These are phyloP conservation scores for Amanita pallidorosea DNA, from an alignment of 768 basidiomycete genomes.

Conservation along the genomic window DNA sequence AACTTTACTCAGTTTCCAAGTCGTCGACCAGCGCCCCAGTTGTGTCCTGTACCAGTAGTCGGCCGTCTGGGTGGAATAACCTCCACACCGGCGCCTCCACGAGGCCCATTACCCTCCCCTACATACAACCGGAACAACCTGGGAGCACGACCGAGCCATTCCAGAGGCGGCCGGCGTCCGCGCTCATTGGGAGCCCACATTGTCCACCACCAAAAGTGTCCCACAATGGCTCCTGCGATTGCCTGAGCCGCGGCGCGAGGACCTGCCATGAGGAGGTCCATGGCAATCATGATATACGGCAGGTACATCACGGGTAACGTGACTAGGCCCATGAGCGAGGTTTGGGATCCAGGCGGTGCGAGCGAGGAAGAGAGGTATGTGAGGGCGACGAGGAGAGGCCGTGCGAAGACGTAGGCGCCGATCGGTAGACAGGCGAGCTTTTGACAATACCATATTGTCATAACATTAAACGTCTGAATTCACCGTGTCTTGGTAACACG, in stretches of 20 bases:
- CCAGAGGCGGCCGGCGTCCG: constrained; percentile 30
- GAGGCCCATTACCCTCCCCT: constrained; percentile 25
- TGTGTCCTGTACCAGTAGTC: constrained; percentile 13
- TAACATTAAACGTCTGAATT: neutral
- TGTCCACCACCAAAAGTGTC: constrained; percentile 76
- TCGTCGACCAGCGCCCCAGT: constrained; percentile 47
- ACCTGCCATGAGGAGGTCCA: constrained; percentile 63
- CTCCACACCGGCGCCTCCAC: constrained; percentile 38
- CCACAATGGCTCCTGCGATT: constrained; percentile 63
- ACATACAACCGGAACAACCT: constrained; percentile 44
- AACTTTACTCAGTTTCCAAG: constrained; percentile 11
- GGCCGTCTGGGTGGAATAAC: constrained; percentile 41
- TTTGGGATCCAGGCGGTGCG: constrained; percentile 53
- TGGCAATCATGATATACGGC: constrained; percentile 60
- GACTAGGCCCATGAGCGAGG: constrained; percentile 73
- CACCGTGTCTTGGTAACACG: constrained; percentile 16
- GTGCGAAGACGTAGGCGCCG: constrained; percentile 40
- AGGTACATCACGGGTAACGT: constrained; percentile 62
- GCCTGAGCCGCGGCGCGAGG: constrained; percentile 41
- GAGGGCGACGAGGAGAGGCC: constrained; percentile 56
- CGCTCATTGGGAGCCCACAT: constrained; percentile 39
- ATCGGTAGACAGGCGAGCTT: constrained; percentile 55
- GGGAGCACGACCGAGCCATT: constrained; percentile 39
- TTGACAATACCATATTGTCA: neutral
- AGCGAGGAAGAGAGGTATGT: constrained; percentile 60